Conservation (phyloP, 805 yeast genomes). For the Yarrowia alimentaria region DNA sequence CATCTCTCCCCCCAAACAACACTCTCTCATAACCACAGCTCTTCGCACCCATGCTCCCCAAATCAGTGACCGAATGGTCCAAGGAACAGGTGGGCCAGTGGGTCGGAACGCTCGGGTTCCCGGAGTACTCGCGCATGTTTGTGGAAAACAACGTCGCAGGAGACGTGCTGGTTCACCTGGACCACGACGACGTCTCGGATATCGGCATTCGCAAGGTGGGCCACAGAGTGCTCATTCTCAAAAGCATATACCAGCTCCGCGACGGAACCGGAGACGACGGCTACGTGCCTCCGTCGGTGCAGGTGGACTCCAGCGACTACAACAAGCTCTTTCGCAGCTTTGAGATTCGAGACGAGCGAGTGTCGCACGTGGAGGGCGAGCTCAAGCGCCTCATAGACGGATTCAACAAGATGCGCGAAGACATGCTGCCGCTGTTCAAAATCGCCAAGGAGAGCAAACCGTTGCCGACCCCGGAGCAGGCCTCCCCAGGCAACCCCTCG, state of each 20-base stretch:
- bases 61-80: too few species aligned
- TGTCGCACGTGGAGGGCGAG: conserved; percentile 40
- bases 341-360: conserved; percentile 38
- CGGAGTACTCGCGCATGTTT: conserved; percentile 38
- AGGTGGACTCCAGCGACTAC: conserved; percentile 8
- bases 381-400: conserved; percentile 51
- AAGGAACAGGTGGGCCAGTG: conserved; percentile 20
- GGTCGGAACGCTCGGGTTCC: conserved; percentile 12
- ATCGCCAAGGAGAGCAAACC: conserved; percentile 62
- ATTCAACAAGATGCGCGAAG: conserved; percentile 58
- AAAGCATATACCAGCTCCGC: conserved; percentile 59
- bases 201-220: conserved; percentile 58
- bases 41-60: too few species aligned
- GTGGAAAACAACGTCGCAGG: conserved; percentile 68
- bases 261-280: conserved; percentile 27
- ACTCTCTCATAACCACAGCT: too few species aligned
- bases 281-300: conserved; percentile 15
- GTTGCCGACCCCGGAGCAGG: conserved; percentile 63
- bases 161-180: conserved; percentile 63
- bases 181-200: conserved; percentile 69
- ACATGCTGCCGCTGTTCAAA: conserved; percentile 61
- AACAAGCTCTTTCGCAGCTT: conserved; percentile 29
- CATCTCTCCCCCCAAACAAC: too few species aligned
- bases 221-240: conserved; percentile 59
- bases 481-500: conserved; percentile 39